phyloP scores from a whole-genome alignment of 2,329 filamentous ascomycete species.

The Talaromyces sp. region DNA sequence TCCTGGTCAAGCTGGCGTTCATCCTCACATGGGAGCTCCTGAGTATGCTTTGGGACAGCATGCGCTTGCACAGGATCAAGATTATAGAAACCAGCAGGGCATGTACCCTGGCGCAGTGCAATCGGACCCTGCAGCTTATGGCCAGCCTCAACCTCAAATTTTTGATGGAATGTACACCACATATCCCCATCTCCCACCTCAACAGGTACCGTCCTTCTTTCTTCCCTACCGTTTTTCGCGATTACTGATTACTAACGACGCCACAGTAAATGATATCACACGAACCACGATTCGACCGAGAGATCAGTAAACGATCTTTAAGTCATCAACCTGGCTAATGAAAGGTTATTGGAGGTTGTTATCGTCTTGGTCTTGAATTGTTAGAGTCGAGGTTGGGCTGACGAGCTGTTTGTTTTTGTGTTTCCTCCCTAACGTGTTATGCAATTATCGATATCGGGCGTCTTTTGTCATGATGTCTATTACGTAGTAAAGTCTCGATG shows the following conservation, averaged over 20 bases:
- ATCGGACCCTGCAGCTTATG: constrained; percentile 66
- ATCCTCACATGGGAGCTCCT: constrained; percentile 53
- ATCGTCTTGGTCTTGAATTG: neutral
- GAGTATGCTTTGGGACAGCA: constrained; percentile 57
- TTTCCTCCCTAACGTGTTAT: neutral
- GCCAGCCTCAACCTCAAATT: constrained; percentile 69
- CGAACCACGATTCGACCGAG: neutral
- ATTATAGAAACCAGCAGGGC: constrained; percentile 71
- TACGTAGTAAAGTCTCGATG: constrained; percentile 3
- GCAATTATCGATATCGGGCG: constrained; percentile 6
- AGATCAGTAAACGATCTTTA: neutral
- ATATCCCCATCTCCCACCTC: constrained; percentile 73
- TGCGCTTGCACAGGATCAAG: constrained; percentile 61
- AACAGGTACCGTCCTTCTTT: constrained; percentile 60
- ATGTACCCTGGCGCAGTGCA: constrained; percentile 82
- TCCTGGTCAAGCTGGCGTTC: constrained; percentile 45
- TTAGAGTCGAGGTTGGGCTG: constrained; percentile 3
- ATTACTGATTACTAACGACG: neutral
- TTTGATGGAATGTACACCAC: constrained; percentile 79
- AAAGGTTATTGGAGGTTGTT: neutral
- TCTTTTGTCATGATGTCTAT: constrained; percentile 4
- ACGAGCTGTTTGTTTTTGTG: neutral
- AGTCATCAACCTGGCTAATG: neutral
- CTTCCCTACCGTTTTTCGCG: neutral
- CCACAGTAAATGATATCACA: neutral